Base-by-base conservation (phyloP, 805 yeast species). In the Barnettozyma salicaria region DNA sequence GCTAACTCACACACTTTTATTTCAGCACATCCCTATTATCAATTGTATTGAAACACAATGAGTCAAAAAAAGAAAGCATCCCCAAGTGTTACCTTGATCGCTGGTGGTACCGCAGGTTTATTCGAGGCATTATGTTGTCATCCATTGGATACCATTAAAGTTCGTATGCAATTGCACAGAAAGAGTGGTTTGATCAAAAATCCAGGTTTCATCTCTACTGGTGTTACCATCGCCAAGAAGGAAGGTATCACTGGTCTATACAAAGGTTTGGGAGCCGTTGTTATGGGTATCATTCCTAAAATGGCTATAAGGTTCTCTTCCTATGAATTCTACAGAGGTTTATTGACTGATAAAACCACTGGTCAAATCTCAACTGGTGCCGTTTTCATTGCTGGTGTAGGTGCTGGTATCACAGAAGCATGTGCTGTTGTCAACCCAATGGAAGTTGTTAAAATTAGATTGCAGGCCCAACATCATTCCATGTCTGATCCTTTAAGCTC, bases 121-220 rank as follows among this genome's bases (percentile, higher is more conserved):
- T 86, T 89, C 58, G 98, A 90, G 69, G 98, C 97, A n/a, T 70
- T 92, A 45, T 79, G 90, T 60, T 90, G 98, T 61, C 98, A 90
- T 62, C 97, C 97, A n/a, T 73, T 90, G 52, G 98, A 90, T 60
- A 90, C 98, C 27, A 85, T 90, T 59, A 90, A 90, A 64, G 98
- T 90, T 44, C 78, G 97, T 58, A 90, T 90, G 97, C 97, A 90
- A 63, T 72, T 90, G 52, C 80, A 82, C 58, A 76, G 76, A 55
- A 80, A 79, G 56, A 61, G 73, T 4, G 76, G 81, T n/a, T 70
- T 73, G 32, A 54, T 60, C 24, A 84, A 81, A 58, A 80, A 88
- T 16, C 92, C 95, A 4, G 97, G 97, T 1, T 87, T 90, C 54
- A 54, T 87, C 42, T 71, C 67, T 35, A 90, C 97, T 4, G 97